Evolutionary conservation across 1,139 yeast genomes (phyloP).

Genomic region (Protomyces inundatus): DNA sequence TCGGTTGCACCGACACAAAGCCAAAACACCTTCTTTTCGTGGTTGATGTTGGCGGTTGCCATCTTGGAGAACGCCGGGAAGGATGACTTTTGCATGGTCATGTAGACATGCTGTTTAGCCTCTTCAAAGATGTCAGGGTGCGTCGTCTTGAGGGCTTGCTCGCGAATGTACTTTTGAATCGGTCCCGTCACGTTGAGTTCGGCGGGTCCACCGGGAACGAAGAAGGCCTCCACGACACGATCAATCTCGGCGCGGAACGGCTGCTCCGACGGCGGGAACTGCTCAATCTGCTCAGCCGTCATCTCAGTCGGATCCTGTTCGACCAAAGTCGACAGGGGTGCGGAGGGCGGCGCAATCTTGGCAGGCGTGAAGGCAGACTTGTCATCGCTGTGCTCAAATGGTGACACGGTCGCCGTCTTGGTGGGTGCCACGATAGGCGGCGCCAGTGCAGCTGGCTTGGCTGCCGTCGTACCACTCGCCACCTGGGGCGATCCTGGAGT

Average conservation of each 20-base stretch:
- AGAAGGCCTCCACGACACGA: slow-evolving; percentile 18
- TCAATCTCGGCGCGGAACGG: slow-evolving; percentile 24
- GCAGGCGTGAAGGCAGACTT: neutral
- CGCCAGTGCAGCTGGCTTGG: neutral
- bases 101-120: slow-evolving; percentile 18
- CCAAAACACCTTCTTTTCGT: slow-evolving; percentile 23
- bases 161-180: slow-evolving; percentile 13
- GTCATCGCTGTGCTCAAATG: neutral
- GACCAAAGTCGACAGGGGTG: slow-evolving; percentile 6
- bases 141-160: slow-evolving; percentile 15
- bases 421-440: neutral
- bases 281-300: slow-evolving; percentile 16
- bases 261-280: slow-evolving; percentile 9
- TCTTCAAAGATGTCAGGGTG: slow-evolving; percentile 23
- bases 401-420: neutral
- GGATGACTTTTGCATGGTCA: slow-evolving; percentile 19
- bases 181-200: slow-evolving; percentile 25
- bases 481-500: neutral
- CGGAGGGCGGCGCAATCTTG: neutral
- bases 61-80: slow-evolving; percentile 19
- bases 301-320: slow-evolving; percentile 9
- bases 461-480: neutral
- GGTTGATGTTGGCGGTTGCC: slow-evolving; percentile 20
- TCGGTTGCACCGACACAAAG: slow-evolving; percentile 13
- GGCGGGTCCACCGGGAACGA: slow-evolving; percentile 22